Evolutionary conservation across 805 yeast species (phyloP).

Genomic region (Saturnispora ahearnii): DNA sequence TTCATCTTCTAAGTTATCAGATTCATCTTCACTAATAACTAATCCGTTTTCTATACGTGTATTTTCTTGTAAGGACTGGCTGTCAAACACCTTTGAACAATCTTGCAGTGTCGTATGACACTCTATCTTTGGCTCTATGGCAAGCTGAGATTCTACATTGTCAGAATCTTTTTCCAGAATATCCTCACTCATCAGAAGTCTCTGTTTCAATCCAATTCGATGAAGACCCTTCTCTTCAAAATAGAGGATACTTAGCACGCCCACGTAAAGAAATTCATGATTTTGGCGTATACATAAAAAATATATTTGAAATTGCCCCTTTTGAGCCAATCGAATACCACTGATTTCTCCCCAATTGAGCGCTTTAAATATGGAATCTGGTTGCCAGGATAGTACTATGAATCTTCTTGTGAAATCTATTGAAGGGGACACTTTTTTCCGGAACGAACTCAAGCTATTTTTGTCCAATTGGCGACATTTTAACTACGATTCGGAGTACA

Average conservation of each 20-base stretch:
- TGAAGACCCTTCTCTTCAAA: background rate
- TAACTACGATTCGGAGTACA: conserved; percentile 6
- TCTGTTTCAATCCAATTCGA: background rate
- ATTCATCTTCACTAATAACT: conserved; percentile 2
- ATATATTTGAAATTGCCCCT: background rate
- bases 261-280: background rate
- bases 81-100: background rate
- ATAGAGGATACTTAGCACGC: background rate
- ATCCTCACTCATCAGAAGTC: background rate
- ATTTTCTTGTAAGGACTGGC: background rate
- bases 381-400: background rate
- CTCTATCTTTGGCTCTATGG: background rate
- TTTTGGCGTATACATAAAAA: background rate
- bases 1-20: background rate
- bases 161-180: background rate
- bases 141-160: background rate
- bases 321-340: background rate
- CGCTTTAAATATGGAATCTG: background rate
- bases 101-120: background rate
- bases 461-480: conserved; percentile 13
- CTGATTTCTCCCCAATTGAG: background rate
- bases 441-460: conserved; percentile 6
- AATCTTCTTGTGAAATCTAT: background rate
- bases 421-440: background rate
- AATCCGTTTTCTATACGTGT: background rate